Percentiles rank a stretch among this genome's conserved stretches.
Conservation (phyloP, 2,329 filamentous ascomycete species). For the Westerdykella ornata region DNA sequence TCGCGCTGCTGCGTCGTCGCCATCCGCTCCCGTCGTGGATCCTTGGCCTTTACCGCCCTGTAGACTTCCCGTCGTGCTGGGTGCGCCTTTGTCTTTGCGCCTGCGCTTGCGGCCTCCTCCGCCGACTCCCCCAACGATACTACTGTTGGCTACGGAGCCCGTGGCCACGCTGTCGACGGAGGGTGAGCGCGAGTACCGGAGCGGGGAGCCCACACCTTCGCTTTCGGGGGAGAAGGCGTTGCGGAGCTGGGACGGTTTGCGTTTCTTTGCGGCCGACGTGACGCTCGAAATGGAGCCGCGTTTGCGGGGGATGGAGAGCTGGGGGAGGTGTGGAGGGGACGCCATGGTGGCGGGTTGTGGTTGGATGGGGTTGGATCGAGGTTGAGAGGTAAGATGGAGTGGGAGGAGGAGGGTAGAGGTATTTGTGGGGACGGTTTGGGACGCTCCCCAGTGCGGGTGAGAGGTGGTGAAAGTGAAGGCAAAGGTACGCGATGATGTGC, state of each 20-base stretch:
- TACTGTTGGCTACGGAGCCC: slow-evolving; percentile 37
- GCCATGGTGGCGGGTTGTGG: slow-evolving; percentile 49
- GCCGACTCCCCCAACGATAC: no score
- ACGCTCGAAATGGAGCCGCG: slow-evolving; percentile 52
- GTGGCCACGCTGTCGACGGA: slow-evolving; percentile 58
- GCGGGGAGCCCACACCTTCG: slow-evolving; percentile 42
- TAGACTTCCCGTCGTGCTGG: slow-evolving; percentile 34
- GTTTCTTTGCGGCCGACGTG: slow-evolving; percentile 52
- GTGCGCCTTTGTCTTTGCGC: slow-evolving; percentile 42
- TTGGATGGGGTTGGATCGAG: no score
- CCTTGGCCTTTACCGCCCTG: slow-evolving; percentile 19
- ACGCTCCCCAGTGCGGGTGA: neutral
- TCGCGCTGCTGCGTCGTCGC: slow-evolving; percentile 29
- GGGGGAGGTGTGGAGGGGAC: slow-evolving; percentile 50
- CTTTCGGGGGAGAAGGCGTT: slow-evolving; percentile 72
- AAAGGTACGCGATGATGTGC: slow-evolving; percentile 3
- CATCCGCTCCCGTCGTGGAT: slow-evolving; percentile 9
- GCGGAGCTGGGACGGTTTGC: slow-evolving; percentile 67
- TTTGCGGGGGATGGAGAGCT: slow-evolving; percentile 55
- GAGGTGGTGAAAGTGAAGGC: neutral
- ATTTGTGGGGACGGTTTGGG: neutral
- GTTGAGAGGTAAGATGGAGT: neutral
- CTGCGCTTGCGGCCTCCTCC: slow-evolving; percentile 51
- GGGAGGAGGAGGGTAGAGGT: neutral
- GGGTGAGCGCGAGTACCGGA: slow-evolving; percentile 56